Evolutionary conservation across 2,329 filamentous ascomycete species (phyloP), one percentile per base, ranked within the genome.

Genomic region (Aureobasidium sp.): DNA sequence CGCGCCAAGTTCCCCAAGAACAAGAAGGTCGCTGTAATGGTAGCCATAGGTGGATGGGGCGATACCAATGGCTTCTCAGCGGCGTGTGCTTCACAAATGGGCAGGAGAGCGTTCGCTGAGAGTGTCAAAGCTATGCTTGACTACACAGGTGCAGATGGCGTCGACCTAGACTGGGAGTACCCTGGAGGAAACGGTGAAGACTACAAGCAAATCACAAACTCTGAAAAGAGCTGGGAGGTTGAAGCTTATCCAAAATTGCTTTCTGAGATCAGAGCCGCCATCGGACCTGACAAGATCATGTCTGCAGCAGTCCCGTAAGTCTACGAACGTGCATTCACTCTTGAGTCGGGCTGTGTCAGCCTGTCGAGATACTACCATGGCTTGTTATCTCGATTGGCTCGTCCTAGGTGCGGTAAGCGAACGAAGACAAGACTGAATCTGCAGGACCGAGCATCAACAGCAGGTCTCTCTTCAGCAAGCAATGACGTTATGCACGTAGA

Each of bases 21-120:
- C 70, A 89, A 90, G 25, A 90, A 91, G 70, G 23, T 27, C n/a
- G 15, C n/a, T 4, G 77, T 94, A 27, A 85, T 91, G 80, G 84
- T 94, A 43, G 91, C 92, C 25, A 88, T 94, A 68, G 92, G 92
- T 15, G 92, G 91, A 61, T 94, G 92, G 91, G 91, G 91, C 0
- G 90, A 93, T 67, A 89, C 86, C 0, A 75, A 77, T 9, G 91
- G 90, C 0, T 94, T 93, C 72, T 84, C 85, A 0, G 75, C 66
- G 2, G 90, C 85, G 0, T 87, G 89, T 1, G 82, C 80, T 59
- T 82, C 83, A 4, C 81, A 85, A 1, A 70, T 76, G 11, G 85
- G 83, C 1, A 85, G 90, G 20, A 80, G 82, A 67, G 79, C 78
- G 10, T 94, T 91, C 78, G 89, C 91, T 1, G 80, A 81, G 51